A percentile compares a stretch with the other conserved stretches of the same genome.
phyloP scores from a whole-genome alignment of 1,284 basidiomycete species.

The Microstroma glucosiphilum region DNA sequence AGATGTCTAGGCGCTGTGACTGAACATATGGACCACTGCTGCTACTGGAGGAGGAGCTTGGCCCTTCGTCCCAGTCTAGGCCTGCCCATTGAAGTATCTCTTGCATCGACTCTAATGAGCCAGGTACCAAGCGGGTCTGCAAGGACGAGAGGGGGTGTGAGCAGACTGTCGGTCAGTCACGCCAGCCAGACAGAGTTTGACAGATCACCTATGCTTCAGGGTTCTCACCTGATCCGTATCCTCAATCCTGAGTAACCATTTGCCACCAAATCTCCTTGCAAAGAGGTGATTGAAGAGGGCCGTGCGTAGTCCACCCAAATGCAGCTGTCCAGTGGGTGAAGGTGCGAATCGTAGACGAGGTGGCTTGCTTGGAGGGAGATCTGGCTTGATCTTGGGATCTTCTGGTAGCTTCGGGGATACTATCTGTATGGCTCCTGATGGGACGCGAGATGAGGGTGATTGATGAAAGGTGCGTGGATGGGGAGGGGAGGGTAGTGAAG shows the following conservation, averaged over 20 bases:
- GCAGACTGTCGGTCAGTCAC: too few relatives aligned
- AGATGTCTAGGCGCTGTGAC: constrained; percentile 82
- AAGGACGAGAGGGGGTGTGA: too few relatives aligned
- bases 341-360: constrained; percentile 78
- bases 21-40: constrained; percentile 57
- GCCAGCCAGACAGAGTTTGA: too few relatives aligned
- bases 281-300: constrained; percentile 88
- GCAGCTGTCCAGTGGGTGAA: constrained; percentile 87
- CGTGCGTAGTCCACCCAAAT: constrained; percentile 91
- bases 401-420: too few relatives aligned
- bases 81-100: constrained; percentile 84
- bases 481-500: too few relatives aligned
- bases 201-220: too few relatives aligned
- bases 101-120: constrained; percentile 73
- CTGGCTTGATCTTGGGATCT: neutral
- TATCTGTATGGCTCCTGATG: too few relatives aligned
- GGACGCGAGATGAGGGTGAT: too few relatives aligned
- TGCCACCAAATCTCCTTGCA: constrained; percentile 71
- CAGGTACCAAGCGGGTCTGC: constrained; percentile 58
- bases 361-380: neutral
- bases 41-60: constrained; percentile 55
- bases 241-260: constrained; percentile 86
- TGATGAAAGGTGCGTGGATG: too few relatives aligned
- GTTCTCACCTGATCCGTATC: constrained; percentile 71
- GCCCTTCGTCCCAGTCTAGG: constrained; percentile 82